Conservation (phyloP, 2,329 filamentous ascomycete genomes). For the Calonectria pteridis region DNA sequence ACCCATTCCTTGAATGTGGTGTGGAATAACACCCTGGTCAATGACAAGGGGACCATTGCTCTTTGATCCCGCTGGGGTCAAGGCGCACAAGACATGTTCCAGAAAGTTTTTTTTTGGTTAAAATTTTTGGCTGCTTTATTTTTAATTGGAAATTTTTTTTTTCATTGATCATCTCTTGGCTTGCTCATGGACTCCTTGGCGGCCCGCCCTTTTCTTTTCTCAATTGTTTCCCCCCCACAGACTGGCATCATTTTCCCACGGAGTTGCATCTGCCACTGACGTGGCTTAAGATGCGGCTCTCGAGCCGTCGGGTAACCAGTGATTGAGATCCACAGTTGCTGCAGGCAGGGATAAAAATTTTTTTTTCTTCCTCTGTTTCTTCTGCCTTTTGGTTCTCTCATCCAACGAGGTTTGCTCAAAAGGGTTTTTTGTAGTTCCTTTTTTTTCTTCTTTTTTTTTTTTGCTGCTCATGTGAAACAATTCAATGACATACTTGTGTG, state of each 20-base stretch:
- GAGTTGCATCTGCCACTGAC: conserved; percentile 44
- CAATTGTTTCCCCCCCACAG: conserved; percentile 28
- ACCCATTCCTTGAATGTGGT: conserved; percentile 26
- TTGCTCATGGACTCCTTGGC: conserved; percentile 19
- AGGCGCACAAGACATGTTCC: conserved; percentile 12
- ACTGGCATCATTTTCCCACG: conserved; percentile 31
- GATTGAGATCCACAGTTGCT: conserved; percentile 31
- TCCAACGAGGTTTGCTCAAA: background rate
- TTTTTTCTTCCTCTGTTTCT: background rate
- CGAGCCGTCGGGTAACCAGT: conserved; percentile 7
- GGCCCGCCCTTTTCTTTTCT: conserved; percentile 33
- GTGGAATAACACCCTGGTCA: conserved; percentile 39
- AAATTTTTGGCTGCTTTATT: background rate
- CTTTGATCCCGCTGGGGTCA: conserved; percentile 17
- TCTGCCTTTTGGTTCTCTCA: background rate
- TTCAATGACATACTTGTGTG: background rate
- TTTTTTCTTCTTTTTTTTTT: background rate
- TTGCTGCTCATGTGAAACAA: conserved; percentile 7
- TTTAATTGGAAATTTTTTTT: background rate
- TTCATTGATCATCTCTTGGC: conserved; percentile 10
- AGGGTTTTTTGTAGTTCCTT: background rate
- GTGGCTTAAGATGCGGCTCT: conserved; percentile 44
- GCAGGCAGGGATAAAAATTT: conserved; percentile 28
- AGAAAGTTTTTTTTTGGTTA: conserved; percentile 24
- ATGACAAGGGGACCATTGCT: conserved; percentile 32